These are phyloP conservation scores for Diaporthe sp. DNA, from an alignment of 2,329 filamentous ascomycete genomes.

Conservation along the genomic window DNA sequence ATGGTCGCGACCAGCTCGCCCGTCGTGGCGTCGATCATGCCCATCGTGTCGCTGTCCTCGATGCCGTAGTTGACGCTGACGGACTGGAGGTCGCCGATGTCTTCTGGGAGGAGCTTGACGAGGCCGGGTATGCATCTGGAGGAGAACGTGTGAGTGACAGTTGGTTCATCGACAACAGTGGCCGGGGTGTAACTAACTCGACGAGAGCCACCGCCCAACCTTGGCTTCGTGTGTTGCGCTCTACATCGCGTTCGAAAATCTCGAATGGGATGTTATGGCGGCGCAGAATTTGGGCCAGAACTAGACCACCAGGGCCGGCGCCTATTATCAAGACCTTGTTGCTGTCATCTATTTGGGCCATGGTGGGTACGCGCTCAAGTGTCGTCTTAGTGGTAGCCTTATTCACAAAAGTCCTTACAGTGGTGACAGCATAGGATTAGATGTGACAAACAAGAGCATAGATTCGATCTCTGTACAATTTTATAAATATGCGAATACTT, in stretches of 20 bases:
- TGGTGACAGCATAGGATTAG: background rate
- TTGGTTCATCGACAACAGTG: rapidly evolving
- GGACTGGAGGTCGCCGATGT: background rate
- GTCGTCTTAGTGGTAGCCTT: too few relatives aligned
- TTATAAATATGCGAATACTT: background rate
- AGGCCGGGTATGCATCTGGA: background rate
- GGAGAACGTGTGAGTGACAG: background rate
- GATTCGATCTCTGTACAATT: background rate
- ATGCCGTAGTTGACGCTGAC: conserved; percentile 10
- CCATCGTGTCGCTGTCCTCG: background rate
- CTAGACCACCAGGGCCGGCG: background rate
- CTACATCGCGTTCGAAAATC: background rate
- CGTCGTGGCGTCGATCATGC: background rate
- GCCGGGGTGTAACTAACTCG: background rate
- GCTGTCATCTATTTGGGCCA: background rate
- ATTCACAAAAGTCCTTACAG: rapidly evolving
- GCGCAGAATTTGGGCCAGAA: background rate
- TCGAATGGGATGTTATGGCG: background rate
- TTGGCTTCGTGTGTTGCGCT: background rate
- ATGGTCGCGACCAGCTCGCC: background rate
- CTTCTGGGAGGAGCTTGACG: background rate
- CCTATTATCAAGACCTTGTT: conserved; percentile 3
- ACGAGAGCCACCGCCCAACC: background rate
- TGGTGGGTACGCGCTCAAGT: background rate
- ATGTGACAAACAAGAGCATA: background rate